Percentiles rank a stretch among this genome's conserved stretches.
Conservation (phyloP, 345 rosid species). For the Clarkia xantiana region DNA sequence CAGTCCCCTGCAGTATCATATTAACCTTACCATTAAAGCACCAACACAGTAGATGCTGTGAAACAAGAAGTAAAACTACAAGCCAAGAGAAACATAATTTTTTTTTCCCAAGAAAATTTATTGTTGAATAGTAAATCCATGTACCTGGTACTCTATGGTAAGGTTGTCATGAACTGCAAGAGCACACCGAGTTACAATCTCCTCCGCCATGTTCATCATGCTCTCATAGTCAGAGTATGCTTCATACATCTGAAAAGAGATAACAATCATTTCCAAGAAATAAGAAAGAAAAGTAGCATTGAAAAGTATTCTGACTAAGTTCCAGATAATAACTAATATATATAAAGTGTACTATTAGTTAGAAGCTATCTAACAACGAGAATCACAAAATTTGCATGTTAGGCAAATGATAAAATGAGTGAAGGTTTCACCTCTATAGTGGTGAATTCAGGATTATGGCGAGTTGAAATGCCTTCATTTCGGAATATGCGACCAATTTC, state of each 20-base stretch:
- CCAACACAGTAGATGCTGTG: neutral
- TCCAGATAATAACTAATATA: no score
- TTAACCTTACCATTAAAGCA: conserved; percentile 1
- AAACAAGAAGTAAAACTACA: neutral
- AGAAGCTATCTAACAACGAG: no score
- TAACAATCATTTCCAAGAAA: neutral
- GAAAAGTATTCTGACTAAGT: neutral
- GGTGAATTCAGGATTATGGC: conserved; percentile 97
- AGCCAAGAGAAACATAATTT: no score
- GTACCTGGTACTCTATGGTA: conserved; percentile 73
- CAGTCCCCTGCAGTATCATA: conserved; percentile 44
- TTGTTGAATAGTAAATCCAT: neutral
- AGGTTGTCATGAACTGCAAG: conserved; percentile 67
- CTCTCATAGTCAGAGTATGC: conserved; percentile 80
- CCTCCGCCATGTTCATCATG: conserved; percentile 92
- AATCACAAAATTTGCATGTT: no score
- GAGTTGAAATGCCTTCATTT: conserved; percentile 93
- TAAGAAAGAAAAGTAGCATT: neutral
- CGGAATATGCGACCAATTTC: conserved; percentile 94
- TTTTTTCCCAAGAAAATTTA: no score
- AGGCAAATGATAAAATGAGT: neutral
- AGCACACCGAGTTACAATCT: conserved; percentile 71
- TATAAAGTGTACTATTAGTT: no score
- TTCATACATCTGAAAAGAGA: conserved; percentile 64
- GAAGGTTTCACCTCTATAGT: conserved; percentile 70